Evolutionary conservation across 78 protist species (phyloP).

Genomic region (Dictyostelium citrinum): DNA sequence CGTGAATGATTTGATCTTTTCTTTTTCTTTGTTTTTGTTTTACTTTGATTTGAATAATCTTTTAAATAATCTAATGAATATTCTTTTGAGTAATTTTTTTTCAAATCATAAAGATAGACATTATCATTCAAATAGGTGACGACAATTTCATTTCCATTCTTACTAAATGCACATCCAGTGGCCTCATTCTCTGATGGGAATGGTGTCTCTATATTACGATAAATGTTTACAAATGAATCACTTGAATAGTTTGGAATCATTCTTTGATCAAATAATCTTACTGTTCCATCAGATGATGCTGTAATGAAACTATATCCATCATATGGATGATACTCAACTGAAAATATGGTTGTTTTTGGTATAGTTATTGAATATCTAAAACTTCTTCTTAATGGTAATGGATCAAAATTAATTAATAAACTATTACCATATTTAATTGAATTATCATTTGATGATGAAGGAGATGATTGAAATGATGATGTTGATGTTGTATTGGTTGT

Average conservation of each 20-base stretch:
- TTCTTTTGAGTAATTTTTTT: slow-evolving; percentile 55
- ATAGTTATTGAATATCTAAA: background rate
- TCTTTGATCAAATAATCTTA: slow-evolving; percentile 67
- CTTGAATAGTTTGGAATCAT: slow-evolving; percentile 24
- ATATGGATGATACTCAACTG: slow-evolving; percentile 76
- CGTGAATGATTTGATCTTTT: slow-evolving; percentile 12
- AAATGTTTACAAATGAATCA: slow-evolving; percentile 63
- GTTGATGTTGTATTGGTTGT: background rate
- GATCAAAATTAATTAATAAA: slow-evolving; percentile 32
- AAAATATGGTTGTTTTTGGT: slow-evolving; percentile 33
- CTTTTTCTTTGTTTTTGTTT: background rate
- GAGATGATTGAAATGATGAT: background rate
- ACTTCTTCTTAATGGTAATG: slow-evolving; percentile 12
- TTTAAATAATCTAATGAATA: slow-evolving; percentile 60
- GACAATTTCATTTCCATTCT: slow-evolving; percentile 58
- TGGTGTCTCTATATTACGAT: slow-evolving; percentile 39
- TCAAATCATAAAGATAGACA: slow-evolving; percentile 59
- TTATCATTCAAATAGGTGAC: slow-evolving; percentile 44
- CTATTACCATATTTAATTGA: background rate
- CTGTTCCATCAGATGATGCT: slow-evolving; percentile 62
- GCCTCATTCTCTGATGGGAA: slow-evolving; percentile 37
- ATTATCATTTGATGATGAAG: background rate
- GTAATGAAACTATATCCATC: slow-evolving; percentile 62
- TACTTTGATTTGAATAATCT: slow-evolving; percentile 6
- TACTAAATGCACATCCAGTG: slow-evolving; percentile 53